Base-by-base conservation (phyloP, 2,329 filamentous ascomycete genomes). In the Cercospora sojina region DNA sequence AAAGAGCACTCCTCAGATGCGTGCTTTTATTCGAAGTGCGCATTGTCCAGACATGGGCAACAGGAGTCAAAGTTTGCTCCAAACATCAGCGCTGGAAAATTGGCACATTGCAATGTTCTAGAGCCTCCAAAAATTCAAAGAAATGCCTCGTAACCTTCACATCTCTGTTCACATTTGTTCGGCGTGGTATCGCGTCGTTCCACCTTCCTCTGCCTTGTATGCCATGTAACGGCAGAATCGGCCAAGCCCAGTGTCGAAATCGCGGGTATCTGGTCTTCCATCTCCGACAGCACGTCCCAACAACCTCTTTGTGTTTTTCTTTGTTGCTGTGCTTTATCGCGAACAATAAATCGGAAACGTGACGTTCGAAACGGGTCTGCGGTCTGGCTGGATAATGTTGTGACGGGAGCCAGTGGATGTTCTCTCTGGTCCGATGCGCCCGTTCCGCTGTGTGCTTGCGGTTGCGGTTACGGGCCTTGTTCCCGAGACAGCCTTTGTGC, bases 351-450 rank as follows among this genome's bases (percentile, higher is more conserved):
- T n/a, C 18, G 13, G 51, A 18, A 27, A 27, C 51, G 51, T 25
- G 23, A 55, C 23, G 18, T 55, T 25, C 9, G 51, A 29, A 31
- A 12, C 25, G 43, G 18, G n/a, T 41, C 35, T 49, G 43, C 20
- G 31, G 51, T 29, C 23, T 56, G 51, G 51, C 20, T 56, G 51
- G 51, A 25, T 13, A 3, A 6, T 32, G 23, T 8, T 16, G 16
- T 3, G 25, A 29, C 51, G 51, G 51, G 29, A 16, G 51, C 51
- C 51, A 56, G 51, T 56, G 51, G 51, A 27, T 56, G 51, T 56
- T 49, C 51, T 56, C 25, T 32, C 51, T 29, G 51, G 51, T 56
- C 51, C 51, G 51, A 56, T 56, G 51, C 51, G 51, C 51, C 51
- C 51, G 51, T 56, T 32, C 43, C 43, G 43, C 43, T 49, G 43